Evolutionary conservation across 306 rosid species (phyloP).

Genomic region (Rosa chinensis): DNA sequence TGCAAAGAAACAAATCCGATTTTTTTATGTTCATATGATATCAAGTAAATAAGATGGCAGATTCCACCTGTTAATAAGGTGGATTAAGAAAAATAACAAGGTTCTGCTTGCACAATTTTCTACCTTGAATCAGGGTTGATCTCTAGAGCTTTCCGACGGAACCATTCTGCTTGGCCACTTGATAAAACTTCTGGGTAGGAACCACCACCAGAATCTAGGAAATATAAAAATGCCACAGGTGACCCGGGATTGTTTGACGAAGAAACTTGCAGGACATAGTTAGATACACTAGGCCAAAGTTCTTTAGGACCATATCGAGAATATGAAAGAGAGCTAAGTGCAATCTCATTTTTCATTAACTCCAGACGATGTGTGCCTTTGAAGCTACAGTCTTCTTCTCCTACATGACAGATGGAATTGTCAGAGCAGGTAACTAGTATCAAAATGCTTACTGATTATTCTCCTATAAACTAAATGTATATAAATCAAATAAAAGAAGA

Average conservation of each 20-base stretch:
- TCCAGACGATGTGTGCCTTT: slow-evolving; percentile 60
- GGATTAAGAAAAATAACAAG: background rate
- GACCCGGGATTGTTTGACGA: slow-evolving; percentile 42
- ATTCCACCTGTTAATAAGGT: background rate
- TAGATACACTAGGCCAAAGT: slow-evolving; percentile 86
- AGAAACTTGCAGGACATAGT: slow-evolving; percentile 57
- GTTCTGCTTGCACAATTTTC: slow-evolving; percentile 6
- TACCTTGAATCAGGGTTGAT: slow-evolving; percentile 71
- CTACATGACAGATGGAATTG: slow-evolving; percentile 21
- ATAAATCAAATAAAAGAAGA: background rate
- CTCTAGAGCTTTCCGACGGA: slow-evolving; percentile 42
- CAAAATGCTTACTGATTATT: background rate
- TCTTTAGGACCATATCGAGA: slow-evolving; percentile 63
- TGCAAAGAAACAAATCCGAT: background rate
- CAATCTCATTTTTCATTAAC: slow-evolving; percentile 58
- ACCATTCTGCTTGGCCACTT: slow-evolving; percentile 67
- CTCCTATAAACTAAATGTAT: background rate
- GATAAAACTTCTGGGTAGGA: slow-evolving; percentile 81
- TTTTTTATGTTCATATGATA: too few species aligned
- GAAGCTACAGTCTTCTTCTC: slow-evolving; percentile 63
- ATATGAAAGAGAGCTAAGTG: slow-evolving; percentile 39
- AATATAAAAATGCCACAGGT: slow-evolving; percentile 62
- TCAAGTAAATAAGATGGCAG: background rate
- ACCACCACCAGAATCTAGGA: slow-evolving; percentile 96
- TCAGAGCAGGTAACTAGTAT: background rate